Conservation (phyloP, 2,329 filamentous ascomycete genomes). For the Calonectria crousiana region DNA sequence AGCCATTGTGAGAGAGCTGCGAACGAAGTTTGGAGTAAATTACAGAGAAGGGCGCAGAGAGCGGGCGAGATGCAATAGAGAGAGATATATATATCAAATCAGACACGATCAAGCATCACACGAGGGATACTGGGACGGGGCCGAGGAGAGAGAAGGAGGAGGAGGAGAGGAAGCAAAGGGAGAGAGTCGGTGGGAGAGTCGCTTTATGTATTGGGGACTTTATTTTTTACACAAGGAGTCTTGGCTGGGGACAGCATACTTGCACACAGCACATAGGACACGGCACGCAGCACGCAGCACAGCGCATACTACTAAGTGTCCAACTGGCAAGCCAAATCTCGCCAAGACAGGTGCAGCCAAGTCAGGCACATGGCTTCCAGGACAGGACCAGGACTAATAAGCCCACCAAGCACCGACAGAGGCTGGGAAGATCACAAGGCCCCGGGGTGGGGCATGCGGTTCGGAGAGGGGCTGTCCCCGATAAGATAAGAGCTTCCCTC, state of each 20-base stretch:
- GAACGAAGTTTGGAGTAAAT: not conserved
- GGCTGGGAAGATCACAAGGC: slow-evolving; percentile 23
- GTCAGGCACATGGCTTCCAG: slow-evolving; percentile 17
- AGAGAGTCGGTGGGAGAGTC: slow-evolving; percentile 30
- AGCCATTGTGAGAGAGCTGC: slow-evolving; percentile 44
- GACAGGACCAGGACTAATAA: not conserved
- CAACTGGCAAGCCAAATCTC: not conserved
- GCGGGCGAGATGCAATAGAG: not conserved
- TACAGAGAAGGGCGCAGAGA: not conserved
- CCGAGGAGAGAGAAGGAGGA: slow-evolving; percentile 35
- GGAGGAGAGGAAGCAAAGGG: slow-evolving; percentile 16
- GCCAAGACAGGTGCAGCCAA: slow-evolving; percentile 13
- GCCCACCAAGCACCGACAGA: slow-evolving; percentile 1
- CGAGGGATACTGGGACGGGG: slow-evolving; percentile 40
- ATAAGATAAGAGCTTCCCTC: slow-evolving; percentile 47
- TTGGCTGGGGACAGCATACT: not conserved
- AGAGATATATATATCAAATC: not conserved
- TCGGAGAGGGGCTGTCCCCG: slow-evolving; percentile 38
- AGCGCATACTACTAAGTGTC: not conserved
- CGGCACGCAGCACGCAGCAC: not conserved
- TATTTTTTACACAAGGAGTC: not conserved
- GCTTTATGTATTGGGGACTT: slow-evolving; percentile 32
- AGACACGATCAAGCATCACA: slow-evolving; percentile 38
- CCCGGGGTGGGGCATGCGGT: slow-evolving; percentile 30
- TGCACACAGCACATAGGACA: not conserved